Evolutionary conservation across 1,139 yeast genomes (phyloP).

Genomic region (Barnettozyma hawaiiensis): DNA sequence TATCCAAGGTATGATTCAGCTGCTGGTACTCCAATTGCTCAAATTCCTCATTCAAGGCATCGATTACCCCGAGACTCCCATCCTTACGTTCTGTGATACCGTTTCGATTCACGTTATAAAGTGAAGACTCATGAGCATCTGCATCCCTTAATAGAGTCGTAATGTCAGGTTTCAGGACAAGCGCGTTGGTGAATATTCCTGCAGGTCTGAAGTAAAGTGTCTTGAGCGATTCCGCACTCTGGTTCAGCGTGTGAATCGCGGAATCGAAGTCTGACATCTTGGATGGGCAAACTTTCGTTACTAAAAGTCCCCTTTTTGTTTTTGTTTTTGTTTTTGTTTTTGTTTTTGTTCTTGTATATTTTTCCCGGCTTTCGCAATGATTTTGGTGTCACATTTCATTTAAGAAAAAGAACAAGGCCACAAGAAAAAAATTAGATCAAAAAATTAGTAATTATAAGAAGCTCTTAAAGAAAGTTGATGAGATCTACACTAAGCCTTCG

Average conservation of each 20-base stretch:
- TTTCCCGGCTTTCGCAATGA: neutral
- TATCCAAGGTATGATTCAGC: constrained; percentile 7
- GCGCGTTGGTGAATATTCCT: constrained; percentile 62
- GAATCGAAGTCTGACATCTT: constrained; percentile 17
- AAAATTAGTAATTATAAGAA: no score
- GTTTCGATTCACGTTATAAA: constrained; percentile 37
- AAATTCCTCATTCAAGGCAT: constrained; percentile 22
- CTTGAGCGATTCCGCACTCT: constrained; percentile 27
- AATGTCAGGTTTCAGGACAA: constrained; percentile 49
- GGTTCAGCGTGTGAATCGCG: constrained; percentile 18
- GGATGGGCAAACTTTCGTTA: no score
- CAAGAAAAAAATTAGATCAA: no score
- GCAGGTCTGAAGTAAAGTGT: constrained; percentile 44
- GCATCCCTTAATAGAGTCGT: constrained; percentile 59
- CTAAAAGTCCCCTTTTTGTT: neutral
- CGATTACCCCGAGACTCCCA: constrained; percentile 24
- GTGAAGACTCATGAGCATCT: constrained; percentile 44
- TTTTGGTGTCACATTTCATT: neutral
- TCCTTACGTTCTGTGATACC: constrained; percentile 23
- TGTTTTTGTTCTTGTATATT: neutral
- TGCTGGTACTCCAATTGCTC: constrained; percentile 20
- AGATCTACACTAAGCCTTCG: neutral
- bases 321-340: neutral
- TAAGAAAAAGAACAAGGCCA: neutral
- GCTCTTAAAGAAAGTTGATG: neutral